Base-by-base conservation (phyloP, 225 moss, liverwort and hornwort genomes). In the Sphagnum contortum region DNA sequence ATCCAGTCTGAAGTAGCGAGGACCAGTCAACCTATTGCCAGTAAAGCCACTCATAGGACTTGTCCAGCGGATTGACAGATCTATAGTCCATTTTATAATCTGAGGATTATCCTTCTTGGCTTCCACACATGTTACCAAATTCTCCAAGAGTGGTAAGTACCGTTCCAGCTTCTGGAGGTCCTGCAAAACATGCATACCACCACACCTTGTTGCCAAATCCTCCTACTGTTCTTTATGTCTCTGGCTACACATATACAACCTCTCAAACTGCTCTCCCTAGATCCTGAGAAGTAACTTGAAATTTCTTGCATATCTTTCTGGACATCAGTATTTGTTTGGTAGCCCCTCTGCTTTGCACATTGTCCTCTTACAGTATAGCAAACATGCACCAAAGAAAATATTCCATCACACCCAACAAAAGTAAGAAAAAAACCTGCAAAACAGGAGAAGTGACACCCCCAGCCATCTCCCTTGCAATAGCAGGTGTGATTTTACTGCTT, bases 381-480 rank as follows among this genome's bases (percentile, higher is more conserved):
- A 29, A 29, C 29, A 29, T 29, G 29, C 29, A 29, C 29, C 29
- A 29, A 29, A 29, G 29, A 29, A 29, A 29, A 29, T 29, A 29
- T 29, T 29, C 29, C 1, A 29, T 29, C 29, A 29, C 29, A 29
- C 29, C 29, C 29, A 29, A 29, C 29, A 29, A 29, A 29, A 29
- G 0, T 29, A 29, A 29, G 29, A 29, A 29, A 62, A 11, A 66
- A 55, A 98, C 96, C 93, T 98, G 98, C 70, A 89, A 81, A 67
- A 93, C 74, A 68, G 93, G 98, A 83, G 98, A 98, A 53, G 93
- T 89, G 55, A 98, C 81, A 61, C 98, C 98, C 75, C 98, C 98
- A 48, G 98, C 98, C 98, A 98, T 98, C 82, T 98, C 98, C 75
- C 98, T 81, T 48, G 98, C 98, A 70, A 98, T 98, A 4, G 98